Base-by-base conservation (phyloP, 257 asterid genomes). In the Solanum appendiculatum region DNA sequence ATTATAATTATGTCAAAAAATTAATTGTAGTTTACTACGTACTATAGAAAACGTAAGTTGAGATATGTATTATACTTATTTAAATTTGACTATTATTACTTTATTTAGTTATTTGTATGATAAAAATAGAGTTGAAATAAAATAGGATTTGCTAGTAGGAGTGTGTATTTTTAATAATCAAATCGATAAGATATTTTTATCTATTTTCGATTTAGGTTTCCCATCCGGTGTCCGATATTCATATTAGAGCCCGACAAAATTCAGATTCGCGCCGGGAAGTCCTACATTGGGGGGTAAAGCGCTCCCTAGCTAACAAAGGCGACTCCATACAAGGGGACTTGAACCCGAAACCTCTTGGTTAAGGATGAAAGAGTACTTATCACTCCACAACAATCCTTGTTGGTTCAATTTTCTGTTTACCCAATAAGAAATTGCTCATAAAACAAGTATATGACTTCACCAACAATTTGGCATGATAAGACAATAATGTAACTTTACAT, bases 161-260 rank as follows among this genome's bases (percentile, higher is more conserved):
- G 46, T 42, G 46, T 54, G 63, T 11, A 54, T 54, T n/a, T 18
- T 54, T 9, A 51, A 51, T 51, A 16, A 16, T 0, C 3, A 16
- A 16, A 16, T 51, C 9, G 20, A 54, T 54, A 20, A 54, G 10
- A 54, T 54, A 54, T 3, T 20, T 6, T 54, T 54, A 54, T 54
- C 1, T 0, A 54, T 20, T 51, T 51, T 51, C 0, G 4, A 0
- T 54, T n/a, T n/a, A n/a, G n/a, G n/a, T n/a, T n/a, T n/a, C n/a
- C n/a, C n/a, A n/a, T n/a, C n/a, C n/a, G n/a, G n/a, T n/a, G n/a
- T n/a, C n/a, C n/a, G n/a, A n/a, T n/a, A n/a, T n/a, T n/a, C n/a
- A n/a, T n/a, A n/a, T n/a, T n/a, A n/a, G n/a, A n/a, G n/a, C n/a
- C n/a, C n/a, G n/a, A n/a, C n/a, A n/a, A n/a, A n/a, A n/a, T n/a